phyloP scores from a whole-genome alignment of 306 rosid species.

The Medicago truncatula region MtrunA17r5.0-ANR NC_053045.1:38073001-38073500 shows the following conservation, averaged over 20 bases:
- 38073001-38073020: background rate
- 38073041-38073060: background rate
- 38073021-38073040: background rate
- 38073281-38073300: background rate
- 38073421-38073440: background rate
- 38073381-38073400: background rate
- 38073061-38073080: background rate
- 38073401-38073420: background rate
- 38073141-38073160: background rate
- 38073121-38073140: background rate
- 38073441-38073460: background rate
- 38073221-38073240: background rate
- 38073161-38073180: too few species aligned
- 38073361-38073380: background rate
- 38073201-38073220: background rate
- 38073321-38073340: background rate
- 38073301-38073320: background rate
- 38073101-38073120: background rate
- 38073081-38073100: too few species aligned
- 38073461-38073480: background rate
- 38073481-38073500: background rate
- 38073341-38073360: background rate
- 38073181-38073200: background rate
- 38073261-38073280: background rate
- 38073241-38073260: background rate